Evolutionary conservation across 768 basidiomycete species (phyloP), one percentile per base, ranked within the genome.

Genomic region (Termitomyces sp.): DNA sequence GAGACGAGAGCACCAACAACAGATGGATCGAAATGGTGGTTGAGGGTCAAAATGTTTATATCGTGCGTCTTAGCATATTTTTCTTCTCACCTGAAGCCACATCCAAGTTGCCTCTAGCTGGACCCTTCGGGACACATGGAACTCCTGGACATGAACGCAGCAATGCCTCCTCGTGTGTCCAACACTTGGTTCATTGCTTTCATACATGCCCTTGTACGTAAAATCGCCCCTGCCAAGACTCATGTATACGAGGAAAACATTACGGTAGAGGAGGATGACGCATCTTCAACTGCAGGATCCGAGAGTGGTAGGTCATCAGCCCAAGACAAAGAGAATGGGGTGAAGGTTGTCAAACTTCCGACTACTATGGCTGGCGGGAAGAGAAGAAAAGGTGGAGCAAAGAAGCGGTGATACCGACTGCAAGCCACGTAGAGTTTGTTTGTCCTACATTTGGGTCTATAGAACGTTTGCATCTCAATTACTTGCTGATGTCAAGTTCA

Each of bases 21-120:
- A 81, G 78, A 67, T 79, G 73, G 71, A 73, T 93, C 57, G 91
- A 94, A 58, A 84, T 93, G 84, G 77, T 92, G 19, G 92, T 95
- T 11, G 88, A 92, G 57, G 84, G 84, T 44, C 73, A 80, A 43
- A 66, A 85, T 38, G 90, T 94, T 41, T 94, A 81, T 71, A 77
- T 93, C 55, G 89, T 91, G 66, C 68, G 88, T 79, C 31, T 42
- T 42, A 47, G 52, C 43, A 38, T 45, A 33, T 49, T 30, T 23
- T 17, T 30, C 31, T 51, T 12, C 4, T 17, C 37, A 9, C 52
- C 51, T n/a, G 57, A 28, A 19, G 5, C 19, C 11, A 6, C 14
- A 31, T 8, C 15, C 30, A 3, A 19, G n/a, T 23, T 37, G 17
- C 5, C 10, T 35, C 17, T 58, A 92, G 90, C 75, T 84, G 55